phyloP scores from a whole-genome alignment of 179 eudicot species.

The Corrigiola litoralis region DNA sequence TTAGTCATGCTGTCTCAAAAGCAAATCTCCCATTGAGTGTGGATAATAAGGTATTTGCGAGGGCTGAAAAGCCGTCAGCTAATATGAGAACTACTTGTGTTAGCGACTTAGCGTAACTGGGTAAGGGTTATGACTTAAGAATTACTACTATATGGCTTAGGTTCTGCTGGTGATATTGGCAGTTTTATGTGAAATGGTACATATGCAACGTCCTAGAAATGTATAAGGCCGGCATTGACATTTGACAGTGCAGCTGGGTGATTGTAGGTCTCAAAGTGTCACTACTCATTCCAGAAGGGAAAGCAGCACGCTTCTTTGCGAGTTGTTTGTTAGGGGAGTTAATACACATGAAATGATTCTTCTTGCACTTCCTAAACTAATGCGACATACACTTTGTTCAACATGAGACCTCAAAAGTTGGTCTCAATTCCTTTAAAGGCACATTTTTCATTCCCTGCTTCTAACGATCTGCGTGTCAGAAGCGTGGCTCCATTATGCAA shows the following conservation, averaged over 20 bases:
- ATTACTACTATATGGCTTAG: no score
- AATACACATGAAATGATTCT: slow-evolving; percentile 10
- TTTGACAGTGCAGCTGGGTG: slow-evolving; percentile 4
- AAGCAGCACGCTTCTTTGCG: neutral
- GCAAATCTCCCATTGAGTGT: no score
- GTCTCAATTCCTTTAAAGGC: slow-evolving; percentile 6
- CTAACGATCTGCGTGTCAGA: slow-evolving; percentile 9
- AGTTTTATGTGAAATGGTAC: no score
- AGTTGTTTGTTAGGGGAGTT: slow-evolving; percentile 5
- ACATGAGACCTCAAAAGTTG: slow-evolving; percentile 13
- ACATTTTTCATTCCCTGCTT: slow-evolving; percentile 7
- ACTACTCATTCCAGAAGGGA: neutral
- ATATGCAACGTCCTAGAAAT: neutral
- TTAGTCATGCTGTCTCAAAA: no score
- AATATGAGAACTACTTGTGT: no score
- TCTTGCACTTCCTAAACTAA: slow-evolving; percentile 9
- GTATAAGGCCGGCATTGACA: no score
- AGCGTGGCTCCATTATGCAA: slow-evolving; percentile 15
- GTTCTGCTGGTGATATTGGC: no score
- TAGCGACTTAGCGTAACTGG: no score
- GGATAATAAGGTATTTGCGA: no score
- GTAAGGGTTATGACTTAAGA: no score
- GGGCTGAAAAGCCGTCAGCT: no score
- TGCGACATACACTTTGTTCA: slow-evolving; percentile 2
- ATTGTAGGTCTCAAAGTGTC: slow-evolving; percentile 2